These are phyloP conservation scores for Fraxinus excelsior DNA, from an alignment of 257 asterid genomes.

Conservation along the genomic window DNA sequence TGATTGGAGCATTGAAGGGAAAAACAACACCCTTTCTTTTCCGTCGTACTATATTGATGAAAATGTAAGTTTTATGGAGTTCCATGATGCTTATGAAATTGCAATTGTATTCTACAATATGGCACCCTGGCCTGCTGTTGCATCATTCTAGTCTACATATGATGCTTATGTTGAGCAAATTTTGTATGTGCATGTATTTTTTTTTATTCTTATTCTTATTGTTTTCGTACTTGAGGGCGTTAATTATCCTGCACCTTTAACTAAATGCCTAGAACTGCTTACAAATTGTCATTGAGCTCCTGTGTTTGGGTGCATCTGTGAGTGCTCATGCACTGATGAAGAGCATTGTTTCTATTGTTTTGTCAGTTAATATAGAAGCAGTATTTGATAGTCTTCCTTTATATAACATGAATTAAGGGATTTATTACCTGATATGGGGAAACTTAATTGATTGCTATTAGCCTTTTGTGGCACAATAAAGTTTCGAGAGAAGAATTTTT, in stretches of 20 bases:
- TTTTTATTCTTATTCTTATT: background rate
- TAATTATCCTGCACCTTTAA: background rate
- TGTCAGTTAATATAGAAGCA: background rate
- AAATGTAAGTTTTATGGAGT: slow-evolving; percentile 63
- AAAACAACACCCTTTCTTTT: slow-evolving; percentile 77
- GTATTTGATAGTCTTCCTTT: background rate
- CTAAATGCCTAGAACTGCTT: background rate
- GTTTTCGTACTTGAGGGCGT: background rate
- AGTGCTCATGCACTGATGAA: background rate
- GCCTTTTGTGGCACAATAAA: slow-evolving; percentile 12
- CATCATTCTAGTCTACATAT: background rate
- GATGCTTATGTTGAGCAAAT: background rate
- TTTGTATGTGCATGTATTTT: background rate
- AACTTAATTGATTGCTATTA: slow-evolving; percentile 19
- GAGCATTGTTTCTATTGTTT: background rate
- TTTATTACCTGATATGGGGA: background rate
- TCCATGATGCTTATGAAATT: slow-evolving; percentile 18
- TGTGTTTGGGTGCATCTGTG: background rate
- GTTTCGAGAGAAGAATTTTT: background rate
- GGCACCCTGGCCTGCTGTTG: background rate
- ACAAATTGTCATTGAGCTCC: background rate
- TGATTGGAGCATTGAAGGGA: slow-evolving; percentile 89
- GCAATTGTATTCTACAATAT: background rate
- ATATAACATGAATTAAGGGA: background rate
- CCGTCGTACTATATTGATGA: slow-evolving; percentile 98